phyloP scores from a whole-genome alignment of 129 eudicot species.

The sunflower (Helianthus annuus) region DNA sequence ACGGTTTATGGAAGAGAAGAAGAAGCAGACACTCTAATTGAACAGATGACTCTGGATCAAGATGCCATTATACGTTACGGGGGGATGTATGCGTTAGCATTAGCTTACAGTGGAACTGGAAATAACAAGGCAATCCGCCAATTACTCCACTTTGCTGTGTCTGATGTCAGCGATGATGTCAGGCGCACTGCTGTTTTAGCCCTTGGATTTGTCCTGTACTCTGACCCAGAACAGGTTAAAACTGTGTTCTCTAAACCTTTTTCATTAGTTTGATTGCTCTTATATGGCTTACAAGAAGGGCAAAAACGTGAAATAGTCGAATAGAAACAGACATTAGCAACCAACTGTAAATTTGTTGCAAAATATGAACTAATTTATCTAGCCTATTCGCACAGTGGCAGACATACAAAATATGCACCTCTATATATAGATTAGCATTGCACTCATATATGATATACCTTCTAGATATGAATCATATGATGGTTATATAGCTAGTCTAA shows the following conservation, averaged over 20 bases:
- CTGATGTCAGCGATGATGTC: conserved; percentile 97
- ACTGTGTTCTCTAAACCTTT: conserved; percentile 1
- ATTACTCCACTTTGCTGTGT: conserved; percentile 93
- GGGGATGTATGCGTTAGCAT: conserved; percentile 95
- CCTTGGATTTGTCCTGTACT: conserved; percentile 91
- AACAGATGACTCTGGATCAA: conserved; percentile 98
- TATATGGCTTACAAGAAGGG: too few relatives aligned
- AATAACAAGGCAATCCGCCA: conserved; percentile 96
- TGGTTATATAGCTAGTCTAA: too few relatives aligned
- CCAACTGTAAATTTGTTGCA: neutral
- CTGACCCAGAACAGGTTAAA: conserved; percentile 97
- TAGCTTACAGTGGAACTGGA: conserved; percentile 94
- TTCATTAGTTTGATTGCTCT: conserved; percentile 1
- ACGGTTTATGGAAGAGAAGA: conserved; percentile 98
- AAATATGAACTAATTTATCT: too few relatives aligned
- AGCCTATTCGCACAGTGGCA: too few relatives aligned
- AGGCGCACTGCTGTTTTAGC: conserved; percentile 96
- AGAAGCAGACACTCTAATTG: conserved; percentile 88
- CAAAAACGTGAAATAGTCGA: too few relatives aligned
- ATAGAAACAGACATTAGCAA: neutral
- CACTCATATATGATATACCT: too few relatives aligned
- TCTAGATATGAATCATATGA: too few relatives aligned
- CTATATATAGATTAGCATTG: too few relatives aligned
- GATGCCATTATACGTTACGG: conserved; percentile 95
- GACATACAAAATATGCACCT: too few relatives aligned